Percentiles rank a stretch among this genome's conserved stretches.
phyloP scores from a whole-genome alignment of 2,329 filamentous ascomycete genomes.

The Falciphora oryzae region DNA sequence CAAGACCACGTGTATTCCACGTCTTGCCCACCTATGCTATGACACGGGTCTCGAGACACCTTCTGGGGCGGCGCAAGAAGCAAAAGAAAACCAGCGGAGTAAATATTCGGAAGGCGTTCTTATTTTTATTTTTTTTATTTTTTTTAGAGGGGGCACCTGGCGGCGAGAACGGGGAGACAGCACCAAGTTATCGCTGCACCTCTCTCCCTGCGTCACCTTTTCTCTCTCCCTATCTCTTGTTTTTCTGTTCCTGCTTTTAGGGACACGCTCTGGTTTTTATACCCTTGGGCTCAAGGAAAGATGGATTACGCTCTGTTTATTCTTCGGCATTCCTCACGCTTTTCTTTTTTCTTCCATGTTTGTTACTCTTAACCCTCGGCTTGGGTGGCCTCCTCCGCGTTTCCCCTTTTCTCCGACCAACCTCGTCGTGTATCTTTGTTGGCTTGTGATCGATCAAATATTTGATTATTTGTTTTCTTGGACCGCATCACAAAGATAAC shows the following conservation, averaged over 20 bases:
- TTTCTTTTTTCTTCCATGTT: neutral
- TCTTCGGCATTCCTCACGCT: neutral
- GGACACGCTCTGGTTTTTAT: neutral
- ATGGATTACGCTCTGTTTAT: neutral
- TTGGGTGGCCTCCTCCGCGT: no score
- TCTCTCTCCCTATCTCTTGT: neutral
- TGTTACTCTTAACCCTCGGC: no score
- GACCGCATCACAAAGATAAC: no score
- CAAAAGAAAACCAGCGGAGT: neutral
- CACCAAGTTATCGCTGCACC: neutral
- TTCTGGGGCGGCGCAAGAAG: neutral
- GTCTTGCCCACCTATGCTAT: neutral
- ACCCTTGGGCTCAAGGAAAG: conserved; percentile 1
- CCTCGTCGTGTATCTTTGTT: no score
- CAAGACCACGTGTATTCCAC: neutral
- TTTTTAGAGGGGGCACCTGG: neutral
- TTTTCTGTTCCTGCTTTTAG: neutral
- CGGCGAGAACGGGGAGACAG: neutral
- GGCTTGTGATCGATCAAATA: no score
- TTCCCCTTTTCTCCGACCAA: no score
- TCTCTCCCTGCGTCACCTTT: neutral
- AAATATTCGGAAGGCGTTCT: neutral
- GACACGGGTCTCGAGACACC: neutral
- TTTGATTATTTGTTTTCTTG: no score
- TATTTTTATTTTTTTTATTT: no score